Conservation (phyloP, 202 grass and related monocot species). For the Cymbopogon flexuosus region DNA sequence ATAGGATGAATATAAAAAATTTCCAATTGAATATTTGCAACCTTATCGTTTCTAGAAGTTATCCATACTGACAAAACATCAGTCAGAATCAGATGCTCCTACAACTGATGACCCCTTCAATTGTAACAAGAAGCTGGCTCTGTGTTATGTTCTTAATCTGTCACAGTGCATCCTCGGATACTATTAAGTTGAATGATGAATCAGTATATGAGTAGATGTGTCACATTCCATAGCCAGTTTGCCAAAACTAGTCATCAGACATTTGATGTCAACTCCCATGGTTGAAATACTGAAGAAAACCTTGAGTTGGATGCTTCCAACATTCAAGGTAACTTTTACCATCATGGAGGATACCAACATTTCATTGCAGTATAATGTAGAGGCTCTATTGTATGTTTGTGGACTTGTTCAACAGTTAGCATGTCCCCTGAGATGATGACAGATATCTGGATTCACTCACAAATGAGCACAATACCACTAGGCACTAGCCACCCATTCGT, state of each 20-base stretch:
- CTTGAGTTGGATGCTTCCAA: too few relatives aligned
- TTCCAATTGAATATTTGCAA: not conserved
- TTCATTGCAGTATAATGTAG: too few relatives aligned
- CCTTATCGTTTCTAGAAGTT: not conserved
- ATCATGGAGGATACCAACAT: too few relatives aligned
- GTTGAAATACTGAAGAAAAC: too few relatives aligned
- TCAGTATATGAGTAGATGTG: not conserved
- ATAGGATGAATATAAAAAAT: not conserved
- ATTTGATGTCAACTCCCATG: slow-evolving; percentile 11
- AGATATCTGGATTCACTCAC: too few relatives aligned
- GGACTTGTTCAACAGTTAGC: too few relatives aligned
- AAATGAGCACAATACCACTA: too few relatives aligned
- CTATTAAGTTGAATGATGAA: slow-evolving; percentile 6
- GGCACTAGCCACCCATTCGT: too few relatives aligned
- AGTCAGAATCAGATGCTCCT: not conserved
- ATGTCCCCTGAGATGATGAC: too few relatives aligned
- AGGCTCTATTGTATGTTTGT: too few relatives aligned
- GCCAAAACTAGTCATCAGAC: not conserved
- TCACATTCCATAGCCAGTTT: not conserved
- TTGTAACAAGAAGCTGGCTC: not conserved
- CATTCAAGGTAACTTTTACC: too few relatives aligned
- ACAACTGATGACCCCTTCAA: not conserved
- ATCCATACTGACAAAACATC: not conserved
- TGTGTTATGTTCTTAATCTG: not conserved
- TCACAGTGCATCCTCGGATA: not conserved